A percentile compares a stretch with the other conserved stretches of the same genome.
Evolutionary conservation across 331 rosid genomes (phyloP).

Genomic region (Acacia pycnantha): DNA sequence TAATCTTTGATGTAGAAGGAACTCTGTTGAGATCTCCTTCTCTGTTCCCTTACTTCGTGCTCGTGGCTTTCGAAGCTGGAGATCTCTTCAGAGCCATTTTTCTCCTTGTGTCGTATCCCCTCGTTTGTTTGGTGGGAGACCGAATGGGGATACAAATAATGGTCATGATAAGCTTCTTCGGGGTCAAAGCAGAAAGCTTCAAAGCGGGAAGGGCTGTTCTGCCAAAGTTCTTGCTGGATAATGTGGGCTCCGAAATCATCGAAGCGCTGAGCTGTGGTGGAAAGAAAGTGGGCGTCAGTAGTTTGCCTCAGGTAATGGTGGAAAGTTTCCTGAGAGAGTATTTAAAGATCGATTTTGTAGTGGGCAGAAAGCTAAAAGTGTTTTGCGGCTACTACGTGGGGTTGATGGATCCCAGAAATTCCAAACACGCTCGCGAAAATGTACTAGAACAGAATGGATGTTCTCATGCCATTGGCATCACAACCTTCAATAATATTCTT

Average conservation of each 20-base stretch:
- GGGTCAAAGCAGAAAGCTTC: slow-evolving; percentile 54
- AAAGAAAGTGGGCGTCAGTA: slow-evolving; percentile 50
- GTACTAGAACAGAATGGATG: slow-evolving; percentile 25
- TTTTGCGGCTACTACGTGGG: slow-evolving; percentile 65
- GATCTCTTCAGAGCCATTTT: slow-evolving; percentile 48
- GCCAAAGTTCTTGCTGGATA: slow-evolving; percentile 68
- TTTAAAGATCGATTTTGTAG: slow-evolving; percentile 55
- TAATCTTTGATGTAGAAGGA: slow-evolving; percentile 58
- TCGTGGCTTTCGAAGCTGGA: slow-evolving; percentile 82
- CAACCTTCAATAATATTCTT: slow-evolving; percentile 28
- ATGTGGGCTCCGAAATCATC: slow-evolving; percentile 57
- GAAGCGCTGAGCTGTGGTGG: slow-evolving; percentile 45
- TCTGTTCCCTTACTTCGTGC: slow-evolving; percentile 67
- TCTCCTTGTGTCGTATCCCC: slow-evolving; percentile 51
- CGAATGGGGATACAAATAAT: slow-evolving; percentile 54
- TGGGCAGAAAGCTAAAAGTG: slow-evolving; percentile 62
- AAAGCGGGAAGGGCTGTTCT: slow-evolving; percentile 59
- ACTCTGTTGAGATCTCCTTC: slow-evolving; percentile 52
- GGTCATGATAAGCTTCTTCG: slow-evolving; percentile 74
- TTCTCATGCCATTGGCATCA: slow-evolving; percentile 45
- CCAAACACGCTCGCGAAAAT: slow-evolving; percentile 14
- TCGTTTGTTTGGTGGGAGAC: slow-evolving; percentile 40
- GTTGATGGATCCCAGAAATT: slow-evolving; percentile 45
- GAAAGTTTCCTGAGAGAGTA: slow-evolving; percentile 70
- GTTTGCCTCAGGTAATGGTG: slow-evolving; percentile 64